Conservation (phyloP, 805 yeast species). For the Cyberlindnera petersonii region DNA sequence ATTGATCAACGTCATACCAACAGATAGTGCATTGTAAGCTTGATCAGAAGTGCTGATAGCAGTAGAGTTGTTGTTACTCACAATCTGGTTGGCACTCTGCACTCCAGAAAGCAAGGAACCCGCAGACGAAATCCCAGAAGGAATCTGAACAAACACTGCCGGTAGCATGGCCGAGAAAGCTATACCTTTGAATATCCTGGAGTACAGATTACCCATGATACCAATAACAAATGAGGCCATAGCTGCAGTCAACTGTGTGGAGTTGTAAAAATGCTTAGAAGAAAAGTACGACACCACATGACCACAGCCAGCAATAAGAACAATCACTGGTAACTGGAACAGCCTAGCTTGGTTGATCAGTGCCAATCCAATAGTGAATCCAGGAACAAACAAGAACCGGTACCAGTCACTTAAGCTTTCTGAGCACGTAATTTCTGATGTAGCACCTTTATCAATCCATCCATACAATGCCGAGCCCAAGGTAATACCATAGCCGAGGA, state of each 20-base stretch:
- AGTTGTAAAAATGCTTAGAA: constrained; percentile 61
- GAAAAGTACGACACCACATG: constrained; percentile 83
- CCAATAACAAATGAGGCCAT: constrained; percentile 91
- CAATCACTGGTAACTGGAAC: constrained; percentile 80
- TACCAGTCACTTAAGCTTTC: constrained; percentile 48
- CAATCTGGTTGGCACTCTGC: constrained; percentile 64
- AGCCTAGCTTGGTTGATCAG: constrained; percentile 80
- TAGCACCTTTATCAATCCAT: constrained; percentile 80
- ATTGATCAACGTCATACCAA: constrained; percentile 85
- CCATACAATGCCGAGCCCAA: constrained; percentile 92
- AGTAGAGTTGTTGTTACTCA: constrained; percentile 31
- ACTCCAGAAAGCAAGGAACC: constrained; percentile 82
- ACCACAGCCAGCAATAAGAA: constrained; percentile 69
- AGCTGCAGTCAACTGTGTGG: constrained; percentile 84
- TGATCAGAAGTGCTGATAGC: constrained; percentile 12
- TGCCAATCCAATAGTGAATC: constrained; percentile 57
- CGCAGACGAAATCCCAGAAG: constrained; percentile 90
- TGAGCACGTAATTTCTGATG: constrained; percentile 45
- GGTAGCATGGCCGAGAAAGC: constrained; percentile 96
- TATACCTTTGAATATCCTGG: constrained; percentile 82
- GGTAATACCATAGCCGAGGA: constrained; percentile 90
- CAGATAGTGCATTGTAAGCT: constrained; percentile 36
- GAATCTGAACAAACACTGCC: constrained; percentile 91
- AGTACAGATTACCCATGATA: constrained; percentile 78
- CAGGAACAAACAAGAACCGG: constrained; percentile 73